Percentiles rank a stretch among this genome's conserved stretches.
Conservation (phyloP, 352 stramenopile genomes). For the Phytophthora nicotianae region DNA sequence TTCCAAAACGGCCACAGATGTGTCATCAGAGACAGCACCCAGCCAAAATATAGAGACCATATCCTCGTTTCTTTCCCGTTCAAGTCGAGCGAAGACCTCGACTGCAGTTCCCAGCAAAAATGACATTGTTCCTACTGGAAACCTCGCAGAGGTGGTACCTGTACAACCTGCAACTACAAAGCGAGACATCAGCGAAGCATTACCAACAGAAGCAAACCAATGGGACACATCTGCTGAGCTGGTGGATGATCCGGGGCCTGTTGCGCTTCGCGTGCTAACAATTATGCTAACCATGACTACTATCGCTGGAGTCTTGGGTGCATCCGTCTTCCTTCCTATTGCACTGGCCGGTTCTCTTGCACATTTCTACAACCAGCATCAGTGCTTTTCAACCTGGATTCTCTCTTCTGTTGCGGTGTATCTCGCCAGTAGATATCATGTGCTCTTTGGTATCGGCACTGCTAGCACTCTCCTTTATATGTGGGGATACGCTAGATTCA, state of each 20-base stretch:
- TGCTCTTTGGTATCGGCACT: conserved; percentile 48
- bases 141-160: conserved; percentile 6
- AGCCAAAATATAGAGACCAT: conserved; percentile 9
- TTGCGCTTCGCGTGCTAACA: conserved; percentile 25
- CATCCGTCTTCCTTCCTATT: conserved; percentile 70
- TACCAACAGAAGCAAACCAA: conserved; percentile 1
- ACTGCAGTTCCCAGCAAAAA: conserved; percentile 3
- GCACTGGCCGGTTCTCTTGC: conserved; percentile 49
- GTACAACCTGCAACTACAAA: conserved; percentile 1
- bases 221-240: conserved; percentile 1
- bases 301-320: conserved; percentile 33
- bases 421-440: conserved; percentile 40
- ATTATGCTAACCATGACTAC: conserved; percentile 44
- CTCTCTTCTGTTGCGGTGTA: conserved; percentile 44
- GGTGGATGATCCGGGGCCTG: conserved; percentile 17
- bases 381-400: conserved; percentile 40
- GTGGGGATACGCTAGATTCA: conserved; percentile 67
- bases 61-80: conserved; percentile 15
- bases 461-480: conserved; percentile 48
- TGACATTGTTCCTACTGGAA: conserved; percentile 13
- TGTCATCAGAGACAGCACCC: conserved; percentile 8
- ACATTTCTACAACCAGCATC: conserved; percentile 34
- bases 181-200: not conserved
- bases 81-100: conserved; percentile 6
- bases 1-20: conserved; percentile 20